Percentiles rank a stretch among this genome's conserved stretches.
Evolutionary conservation across 768 basidiomycete genomes (phyloP).

Genomic region (Clavulina sp.): DNA sequence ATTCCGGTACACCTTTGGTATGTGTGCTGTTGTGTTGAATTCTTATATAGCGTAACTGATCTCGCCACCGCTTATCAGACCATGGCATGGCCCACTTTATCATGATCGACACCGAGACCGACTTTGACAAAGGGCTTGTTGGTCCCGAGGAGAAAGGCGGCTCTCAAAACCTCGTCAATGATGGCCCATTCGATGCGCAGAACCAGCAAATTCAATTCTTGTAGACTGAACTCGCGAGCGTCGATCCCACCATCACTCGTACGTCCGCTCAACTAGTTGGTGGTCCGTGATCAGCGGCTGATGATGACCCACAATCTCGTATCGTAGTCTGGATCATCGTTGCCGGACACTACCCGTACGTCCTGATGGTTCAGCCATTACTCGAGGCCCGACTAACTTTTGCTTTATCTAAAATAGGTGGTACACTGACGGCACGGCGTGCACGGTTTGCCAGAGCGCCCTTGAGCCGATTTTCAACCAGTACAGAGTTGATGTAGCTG

Average conservation of each 20-base stretch:
- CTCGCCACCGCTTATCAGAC: constrained; percentile 15
- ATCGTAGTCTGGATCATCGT: background rate
- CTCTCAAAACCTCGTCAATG: background rate
- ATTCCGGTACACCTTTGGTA: background rate
- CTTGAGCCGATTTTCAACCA: constrained; percentile 16
- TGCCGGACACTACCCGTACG: background rate
- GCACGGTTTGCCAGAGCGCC: constrained; percentile 5
- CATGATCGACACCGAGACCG: constrained; percentile 14
- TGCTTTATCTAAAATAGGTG: no score
- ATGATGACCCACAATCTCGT: background rate
- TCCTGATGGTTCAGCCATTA: no score
- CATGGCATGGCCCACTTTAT: constrained; percentile 16
- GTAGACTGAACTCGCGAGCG: background rate
- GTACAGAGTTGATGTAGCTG: constrained; percentile 11
- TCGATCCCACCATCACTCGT: background rate
- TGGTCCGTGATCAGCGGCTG: background rate
- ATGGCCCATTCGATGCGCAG: background rate
- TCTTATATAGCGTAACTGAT: no score
- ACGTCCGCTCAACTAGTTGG: no score
- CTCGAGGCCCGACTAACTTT: no score
- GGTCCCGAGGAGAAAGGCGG: background rate
- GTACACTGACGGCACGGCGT: background rate
- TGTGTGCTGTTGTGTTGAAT: background rate
- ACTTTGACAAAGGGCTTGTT: constrained; percentile 1
- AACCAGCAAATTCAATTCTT: background rate